Percentiles rank a stretch among this genome's conserved stretches.
Evolutionary conservation across 441 rosid species (phyloP).

Genomic region (Mallotus repandus): DNA sequence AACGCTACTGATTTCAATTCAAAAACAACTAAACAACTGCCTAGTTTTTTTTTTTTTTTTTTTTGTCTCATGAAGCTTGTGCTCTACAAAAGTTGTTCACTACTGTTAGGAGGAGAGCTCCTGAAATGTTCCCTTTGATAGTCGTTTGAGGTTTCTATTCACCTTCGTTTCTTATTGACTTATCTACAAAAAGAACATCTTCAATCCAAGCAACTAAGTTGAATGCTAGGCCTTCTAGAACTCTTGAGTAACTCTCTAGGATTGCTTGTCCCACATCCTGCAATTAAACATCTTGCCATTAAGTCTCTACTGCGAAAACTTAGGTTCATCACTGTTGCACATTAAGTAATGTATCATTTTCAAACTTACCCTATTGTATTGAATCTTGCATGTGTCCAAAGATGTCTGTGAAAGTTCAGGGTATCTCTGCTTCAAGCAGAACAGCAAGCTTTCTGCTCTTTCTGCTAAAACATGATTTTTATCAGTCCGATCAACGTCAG

Average conservation of each 20-base stretch:
- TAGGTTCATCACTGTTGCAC: no score
- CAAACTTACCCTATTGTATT: slow-evolving; percentile 69
- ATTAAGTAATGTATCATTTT: not conserved
- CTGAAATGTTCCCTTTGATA: not conserved
- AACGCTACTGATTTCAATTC: not conserved
- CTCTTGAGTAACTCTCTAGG: slow-evolving; percentile 92
- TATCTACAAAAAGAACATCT: slow-evolving; percentile 81
- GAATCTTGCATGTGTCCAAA: slow-evolving; percentile 91
- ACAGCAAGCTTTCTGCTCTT: slow-evolving; percentile 80
- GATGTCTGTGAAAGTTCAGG: slow-evolving; percentile 93
- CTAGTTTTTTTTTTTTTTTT: not conserved
- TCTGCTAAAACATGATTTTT: slow-evolving; percentile 77
- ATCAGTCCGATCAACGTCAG: slow-evolving; percentile 64
- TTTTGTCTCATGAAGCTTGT: not conserved
- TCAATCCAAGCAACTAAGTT: slow-evolving; percentile 96
- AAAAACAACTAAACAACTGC: not conserved
- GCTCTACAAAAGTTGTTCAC: slow-evolving; percentile 16
- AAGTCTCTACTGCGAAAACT: not conserved
- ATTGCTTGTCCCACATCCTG: slow-evolving; percentile 96
- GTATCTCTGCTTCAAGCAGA: slow-evolving; percentile 82
- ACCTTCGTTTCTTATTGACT: slow-evolving; percentile 51
- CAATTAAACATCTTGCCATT: slow-evolving; percentile 7
- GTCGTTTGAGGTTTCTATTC: slow-evolving; percentile 10
- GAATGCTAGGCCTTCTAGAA: slow-evolving; percentile 91
- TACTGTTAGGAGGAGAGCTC: not conserved